Conservation (phyloP, 1,284 basidiomycete species). For the Entoloma clypeatum region DNA sequence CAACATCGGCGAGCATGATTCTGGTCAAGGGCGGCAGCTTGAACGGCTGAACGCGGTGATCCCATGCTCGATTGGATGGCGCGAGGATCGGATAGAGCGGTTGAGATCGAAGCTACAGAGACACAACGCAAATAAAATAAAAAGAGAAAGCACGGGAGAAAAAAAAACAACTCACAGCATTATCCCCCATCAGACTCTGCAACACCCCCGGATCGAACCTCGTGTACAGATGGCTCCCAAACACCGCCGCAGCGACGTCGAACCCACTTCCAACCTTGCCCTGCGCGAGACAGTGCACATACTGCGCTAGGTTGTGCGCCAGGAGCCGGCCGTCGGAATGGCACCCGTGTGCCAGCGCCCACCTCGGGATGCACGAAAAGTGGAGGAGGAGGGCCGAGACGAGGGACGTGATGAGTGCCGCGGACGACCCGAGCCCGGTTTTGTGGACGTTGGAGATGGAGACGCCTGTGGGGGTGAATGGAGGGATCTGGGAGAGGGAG, state of each 20-base stretch:
- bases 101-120: slow-evolving; percentile 18
- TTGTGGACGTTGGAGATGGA: slow-evolving; percentile 85
- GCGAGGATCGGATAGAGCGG: slow-evolving; percentile 49
- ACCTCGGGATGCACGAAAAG: slow-evolving; percentile 61
- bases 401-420: slow-evolving; percentile 94
- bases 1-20: slow-evolving; percentile 88
- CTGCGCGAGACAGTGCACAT: slow-evolving; percentile 94
- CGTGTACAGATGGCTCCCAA: slow-evolving; percentile 91
- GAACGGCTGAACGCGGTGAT: slow-evolving; percentile 64
- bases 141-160: slow-evolving; percentile 10
- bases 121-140: slow-evolving; percentile 2
- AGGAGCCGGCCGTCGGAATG: slow-evolving; percentile 49
- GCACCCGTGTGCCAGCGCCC: slow-evolving; percentile 41
- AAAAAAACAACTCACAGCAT: slow-evolving; percentile 32
- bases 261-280: slow-evolving; percentile 98
- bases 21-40: slow-evolving; percentile 77
- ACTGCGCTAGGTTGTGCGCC: slow-evolving; percentile 94
- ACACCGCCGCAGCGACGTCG: slow-evolving; percentile 92
- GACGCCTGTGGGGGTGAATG: slow-evolving; percentile 74
- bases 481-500: slow-evolving; percentile 63
- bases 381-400: slow-evolving; percentile 84
- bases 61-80: slow-evolving; percentile 63
- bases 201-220: slow-evolving; percentile 80
- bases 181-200: slow-evolving; percentile 63
- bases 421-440: slow-evolving; percentile 96